These are phyloP conservation scores for Cercospora zeae-maydis DNA, from an alignment of 2,329 filamentous ascomycete species.

Conservation along the genomic window DNA sequence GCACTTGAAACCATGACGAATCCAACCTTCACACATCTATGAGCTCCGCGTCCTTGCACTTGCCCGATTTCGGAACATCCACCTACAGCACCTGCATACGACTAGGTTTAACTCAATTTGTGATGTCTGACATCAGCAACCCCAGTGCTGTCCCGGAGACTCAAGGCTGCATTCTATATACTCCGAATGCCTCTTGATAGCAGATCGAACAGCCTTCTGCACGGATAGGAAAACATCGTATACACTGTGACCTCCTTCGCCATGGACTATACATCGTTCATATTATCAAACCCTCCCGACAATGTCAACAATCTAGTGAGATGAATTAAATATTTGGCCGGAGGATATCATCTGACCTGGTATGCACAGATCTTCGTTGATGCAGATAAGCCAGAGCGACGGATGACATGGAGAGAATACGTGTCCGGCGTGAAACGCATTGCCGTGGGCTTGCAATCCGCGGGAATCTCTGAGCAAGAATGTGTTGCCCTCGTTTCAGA, in stretches of 20 bases:
- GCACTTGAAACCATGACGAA: background rate
- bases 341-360: background rate
- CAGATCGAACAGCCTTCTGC: background rate
- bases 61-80: background rate
- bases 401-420: background rate
- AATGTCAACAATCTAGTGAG: background rate
- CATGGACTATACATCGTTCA: background rate
- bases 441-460: background rate
- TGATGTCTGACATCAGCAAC: background rate
- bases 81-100: background rate
- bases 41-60: background rate
- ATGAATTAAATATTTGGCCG: too few species aligned
- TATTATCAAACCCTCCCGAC: background rate
- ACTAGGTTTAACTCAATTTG: background rate
- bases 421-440: background rate
- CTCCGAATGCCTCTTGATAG: background rate
- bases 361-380: background rate
- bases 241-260: background rate
- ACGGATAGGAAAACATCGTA: background rate
- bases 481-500: background rate
- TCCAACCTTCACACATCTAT: background rate
- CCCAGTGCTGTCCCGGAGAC: background rate
- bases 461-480: background rate
- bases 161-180: background rate
- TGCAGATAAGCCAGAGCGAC: background rate